Evolutionary conservation across 2,329 filamentous ascomycete species (phyloP).

Genomic region (Aspergillus caelatus): DNA sequence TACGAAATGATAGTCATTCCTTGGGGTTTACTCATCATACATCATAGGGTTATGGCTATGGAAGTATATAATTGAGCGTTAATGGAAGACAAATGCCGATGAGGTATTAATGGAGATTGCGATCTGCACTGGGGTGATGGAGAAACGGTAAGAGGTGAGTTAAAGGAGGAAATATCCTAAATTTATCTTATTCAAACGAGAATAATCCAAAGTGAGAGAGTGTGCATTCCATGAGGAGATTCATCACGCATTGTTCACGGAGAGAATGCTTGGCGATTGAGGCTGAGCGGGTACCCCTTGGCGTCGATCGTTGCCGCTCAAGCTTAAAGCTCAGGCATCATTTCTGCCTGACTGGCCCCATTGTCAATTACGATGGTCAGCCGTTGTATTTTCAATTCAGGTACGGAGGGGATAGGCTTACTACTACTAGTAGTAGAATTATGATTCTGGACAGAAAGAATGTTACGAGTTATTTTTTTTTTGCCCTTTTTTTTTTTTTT

Average conservation of each 20-base stretch:
- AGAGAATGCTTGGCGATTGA: neutral
- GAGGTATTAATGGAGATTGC: neutral
- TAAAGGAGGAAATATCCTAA: neutral
- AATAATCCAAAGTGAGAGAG: neutral
- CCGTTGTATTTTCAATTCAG: neutral
- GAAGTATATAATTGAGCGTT: neutral
- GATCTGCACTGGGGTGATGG: neutral
- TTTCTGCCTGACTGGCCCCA: neutral
- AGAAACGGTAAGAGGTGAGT: neutral
- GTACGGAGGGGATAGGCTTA: neutral
- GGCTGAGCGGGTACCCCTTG: neutral
- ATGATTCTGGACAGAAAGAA: neutral
- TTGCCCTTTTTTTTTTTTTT: neutral
- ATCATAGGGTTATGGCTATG: too few species aligned
- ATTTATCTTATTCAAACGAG: neutral
- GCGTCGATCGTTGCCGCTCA: neutral
- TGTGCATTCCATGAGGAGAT: neutral
- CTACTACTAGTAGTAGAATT: too few species aligned
- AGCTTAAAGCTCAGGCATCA: conserved; percentile 1
- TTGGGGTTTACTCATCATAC: too few species aligned
- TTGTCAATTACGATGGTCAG: neutral
- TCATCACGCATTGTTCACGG: neutral
- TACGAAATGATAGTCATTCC: too few species aligned
- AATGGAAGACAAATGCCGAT: neutral
- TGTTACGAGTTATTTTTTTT: neutral